phyloP scores from a whole-genome alignment of 2,329 filamentous ascomycete species.

The Helicocarpus griseus region DNA sequence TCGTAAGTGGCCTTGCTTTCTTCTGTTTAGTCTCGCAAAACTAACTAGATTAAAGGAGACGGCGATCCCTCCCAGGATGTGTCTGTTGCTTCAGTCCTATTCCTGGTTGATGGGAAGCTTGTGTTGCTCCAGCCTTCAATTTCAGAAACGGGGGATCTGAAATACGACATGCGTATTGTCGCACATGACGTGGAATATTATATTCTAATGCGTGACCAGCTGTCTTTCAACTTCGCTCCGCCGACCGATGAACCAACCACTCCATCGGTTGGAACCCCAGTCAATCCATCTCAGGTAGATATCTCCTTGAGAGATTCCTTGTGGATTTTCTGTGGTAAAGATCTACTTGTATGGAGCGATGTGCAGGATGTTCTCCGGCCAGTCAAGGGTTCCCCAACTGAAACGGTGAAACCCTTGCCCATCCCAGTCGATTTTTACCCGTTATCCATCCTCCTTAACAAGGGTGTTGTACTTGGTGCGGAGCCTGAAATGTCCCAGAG shows the following conservation, averaged over 20 bases:
- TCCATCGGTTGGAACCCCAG: constrained; percentile 33
- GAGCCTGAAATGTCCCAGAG: constrained; percentile 91
- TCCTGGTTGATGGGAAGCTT: constrained; percentile 94
- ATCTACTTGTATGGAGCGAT: constrained; percentile 82
- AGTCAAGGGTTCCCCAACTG: constrained; percentile 47
- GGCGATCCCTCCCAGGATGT: constrained; percentile 96
- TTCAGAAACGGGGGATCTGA: constrained; percentile 72
- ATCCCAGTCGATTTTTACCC: constrained; percentile 94
- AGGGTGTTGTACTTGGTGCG: constrained; percentile 81
- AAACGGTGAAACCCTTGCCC: constrained; percentile 63
- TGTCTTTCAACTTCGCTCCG: constrained; percentile 38
- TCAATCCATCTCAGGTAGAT: constrained; percentile 35
- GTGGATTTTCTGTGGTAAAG: constrained; percentile 86
- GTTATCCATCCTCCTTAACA: constrained; percentile 73
- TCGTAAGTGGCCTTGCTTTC: constrained; percentile 35
- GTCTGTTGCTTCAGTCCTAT: constrained; percentile 81
- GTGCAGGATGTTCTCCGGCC: constrained; percentile 72
- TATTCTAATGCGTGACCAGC: constrained; percentile 80
- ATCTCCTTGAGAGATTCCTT: constrained; percentile 70
- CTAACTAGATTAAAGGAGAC: constrained; percentile 43
- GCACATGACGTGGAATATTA: constrained; percentile 96
- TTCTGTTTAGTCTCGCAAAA: background rate
- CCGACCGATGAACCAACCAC: constrained; percentile 40
- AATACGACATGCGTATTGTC: constrained; percentile 97
- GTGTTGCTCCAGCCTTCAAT: constrained; percentile 82